Conservation (phyloP, 495 filamentous ascomycete genomes). For the Talaromyces ruber region DNA sequence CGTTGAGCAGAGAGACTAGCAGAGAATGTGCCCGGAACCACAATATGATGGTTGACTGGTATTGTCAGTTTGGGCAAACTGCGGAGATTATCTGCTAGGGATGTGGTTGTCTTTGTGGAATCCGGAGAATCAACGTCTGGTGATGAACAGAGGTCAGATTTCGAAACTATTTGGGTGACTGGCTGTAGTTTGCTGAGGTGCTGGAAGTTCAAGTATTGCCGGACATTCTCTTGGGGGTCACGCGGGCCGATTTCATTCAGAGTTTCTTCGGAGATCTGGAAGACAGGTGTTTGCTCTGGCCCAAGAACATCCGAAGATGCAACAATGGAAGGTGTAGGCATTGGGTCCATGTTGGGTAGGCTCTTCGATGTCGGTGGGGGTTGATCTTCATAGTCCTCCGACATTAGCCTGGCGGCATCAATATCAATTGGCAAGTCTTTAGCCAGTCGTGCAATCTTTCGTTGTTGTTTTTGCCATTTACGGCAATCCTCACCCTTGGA, state of each 20-base stretch:
- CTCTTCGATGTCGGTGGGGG: slow-evolving; percentile 46
- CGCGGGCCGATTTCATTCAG: slow-evolving; percentile 57
- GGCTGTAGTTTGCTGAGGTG: slow-evolving; percentile 38
- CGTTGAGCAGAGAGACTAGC: slow-evolving; percentile 12
- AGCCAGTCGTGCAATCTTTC: slow-evolving; percentile 56
- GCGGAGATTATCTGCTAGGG: slow-evolving; percentile 32
- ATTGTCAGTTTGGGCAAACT: slow-evolving; percentile 52
- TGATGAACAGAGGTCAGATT: slow-evolving; percentile 26
- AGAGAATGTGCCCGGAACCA: slow-evolving; percentile 8
- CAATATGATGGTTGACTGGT: slow-evolving; percentile 20
- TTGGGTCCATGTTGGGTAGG: slow-evolving; percentile 23
- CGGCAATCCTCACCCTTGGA: slow-evolving; percentile 83
- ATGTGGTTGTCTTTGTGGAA: slow-evolving; percentile 30
- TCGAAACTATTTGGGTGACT: slow-evolving; percentile 40
- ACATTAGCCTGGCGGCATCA: slow-evolving; percentile 15
- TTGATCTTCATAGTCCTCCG: background rate
- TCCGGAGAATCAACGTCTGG: slow-evolving; percentile 24
- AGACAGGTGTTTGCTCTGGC: slow-evolving; percentile 40
- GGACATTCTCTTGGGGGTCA: slow-evolving; percentile 87
- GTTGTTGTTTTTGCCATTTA: slow-evolving; percentile 69
- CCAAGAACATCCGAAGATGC: slow-evolving; percentile 88
- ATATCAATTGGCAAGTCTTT: slow-evolving; percentile 58
- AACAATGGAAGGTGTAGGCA: slow-evolving; percentile 59
- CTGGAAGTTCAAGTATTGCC: slow-evolving; percentile 79
- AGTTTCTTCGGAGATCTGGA: slow-evolving; percentile 61